Evolutionary conservation across 352 stramenopile species (phyloP), one percentile per base, ranked within the genome.

Genomic region (Globisporangium sylvaticum): DNA sequence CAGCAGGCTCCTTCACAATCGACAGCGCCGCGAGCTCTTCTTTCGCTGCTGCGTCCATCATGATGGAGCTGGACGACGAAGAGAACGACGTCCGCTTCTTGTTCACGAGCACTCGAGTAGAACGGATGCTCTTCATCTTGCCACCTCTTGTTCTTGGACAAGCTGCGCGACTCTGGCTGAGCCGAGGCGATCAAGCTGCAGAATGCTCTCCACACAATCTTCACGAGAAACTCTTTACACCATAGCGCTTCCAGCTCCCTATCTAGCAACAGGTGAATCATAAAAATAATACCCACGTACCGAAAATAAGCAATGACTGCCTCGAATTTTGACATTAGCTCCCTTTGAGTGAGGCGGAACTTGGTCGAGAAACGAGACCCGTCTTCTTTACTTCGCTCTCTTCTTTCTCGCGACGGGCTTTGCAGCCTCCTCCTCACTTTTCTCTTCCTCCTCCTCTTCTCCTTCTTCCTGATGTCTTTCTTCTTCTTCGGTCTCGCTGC

Each of bases 1-100:
- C 72, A 1, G 48, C 69, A 4, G 80, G 72, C 64, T 88, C 78
- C 57, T 70, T 76, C 7, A 54, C 42, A 6, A 24, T 31, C 2
- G 42, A 52, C 27, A 15, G 42, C 42, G 6, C 32, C 3, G 10
- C 39, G n/a, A 60, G 14, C 9, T 71, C 66, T 24, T 56, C 39
- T n/a, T 34, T 58, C 4, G 44, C 31, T n/a, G 60, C 27, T 15
- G 37, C 58, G 18, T 55, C 57, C 46, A 66, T 46, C 46, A 62
- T 46, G 29, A 66, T 64, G n/a, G 60, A 46, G 55, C 59, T 67
- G 14, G 66, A 71, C 20, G 66, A 71, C 10, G 66, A 67, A 20
- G 65, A 70, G 34, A 71, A 60, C 39, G 66, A 71, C 25, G 63
- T 37, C 14, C 61, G 60, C 31, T 58, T 60, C 18, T 71, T 67